A percentile compares a stretch with the other conserved stretches of the same genome.
Evolutionary conservation across 768 basidiomycete species (phyloP).

Genomic region (Suillus alpinus): DNA sequence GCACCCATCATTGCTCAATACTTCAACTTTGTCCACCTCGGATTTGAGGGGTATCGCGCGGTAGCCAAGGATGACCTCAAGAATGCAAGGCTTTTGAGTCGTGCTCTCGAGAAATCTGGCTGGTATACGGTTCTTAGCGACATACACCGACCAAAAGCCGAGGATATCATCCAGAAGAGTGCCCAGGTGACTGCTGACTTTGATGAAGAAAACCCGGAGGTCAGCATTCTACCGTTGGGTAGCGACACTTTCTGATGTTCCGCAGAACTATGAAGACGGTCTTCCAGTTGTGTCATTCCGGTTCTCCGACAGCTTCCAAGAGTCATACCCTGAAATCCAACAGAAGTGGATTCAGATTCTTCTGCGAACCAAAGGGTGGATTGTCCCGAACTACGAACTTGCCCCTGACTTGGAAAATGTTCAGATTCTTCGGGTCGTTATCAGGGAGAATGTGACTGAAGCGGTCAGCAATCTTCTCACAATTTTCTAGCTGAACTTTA

Average conservation of each 20-base stretch:
- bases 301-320: conserved; percentile 53
- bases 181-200: conserved; percentile 33
- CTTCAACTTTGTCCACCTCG: conserved; percentile 63
- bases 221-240: conserved; percentile 30
- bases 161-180: conserved; percentile 15
- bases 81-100: conserved; percentile 65
- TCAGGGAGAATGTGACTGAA: conserved; percentile 54
- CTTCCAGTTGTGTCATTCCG: conserved; percentile 53
- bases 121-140: conserved; percentile 53
- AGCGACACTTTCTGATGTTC: conserved; percentile 23
- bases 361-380: conserved; percentile 49
- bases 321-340: conserved; percentile 52
- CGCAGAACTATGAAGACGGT: conserved; percentile 44
- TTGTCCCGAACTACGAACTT: conserved; percentile 61
- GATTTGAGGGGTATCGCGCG: conserved; percentile 50
- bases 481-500: conserved; percentile 16
- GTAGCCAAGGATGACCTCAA: conserved; percentile 47
- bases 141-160: conserved; percentile 44
- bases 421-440: conserved; percentile 63
- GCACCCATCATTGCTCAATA: conserved; percentile 61
- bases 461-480: conserved; percentile 34
- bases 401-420: conserved; percentile 48
- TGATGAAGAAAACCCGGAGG: conserved; percentile 59
- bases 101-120: conserved; percentile 57
- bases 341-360: conserved; percentile 57